Base-by-base conservation (phyloP, 2,329 filamentous ascomycete genomes). In the Alternaria sp. region DNA sequence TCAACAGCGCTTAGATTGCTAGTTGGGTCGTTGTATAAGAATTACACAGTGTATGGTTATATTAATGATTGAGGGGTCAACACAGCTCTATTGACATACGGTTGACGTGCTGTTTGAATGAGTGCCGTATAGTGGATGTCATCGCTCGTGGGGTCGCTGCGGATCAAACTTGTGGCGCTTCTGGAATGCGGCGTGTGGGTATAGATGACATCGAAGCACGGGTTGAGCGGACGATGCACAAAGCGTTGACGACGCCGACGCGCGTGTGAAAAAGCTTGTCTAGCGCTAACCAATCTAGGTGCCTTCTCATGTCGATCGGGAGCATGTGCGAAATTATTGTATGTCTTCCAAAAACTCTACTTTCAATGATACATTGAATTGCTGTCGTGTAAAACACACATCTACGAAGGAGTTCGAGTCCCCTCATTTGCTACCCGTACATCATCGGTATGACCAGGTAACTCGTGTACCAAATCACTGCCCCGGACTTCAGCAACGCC, bases 191-290 rank as follows among this genome's bases (percentile, higher is more conserved):
- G 25, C 26, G 21, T 26, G 14, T n/a, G 20, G 37, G 21, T 10
- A n/a, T 33, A 20, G 11, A 50, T 58, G 55, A 26, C 55, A 49
- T 33, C 11, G 45, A 49, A 12, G 21, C 45, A 15, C 25, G 20
- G 21, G 28, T 25, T 41, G 15, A 25, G n/a, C n/a, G 54, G 54
- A 33, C 18, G 20, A 21, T 45, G 53, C 41, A 55, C 25, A 45
- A 21, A 55, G 37, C 37, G 53, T 28, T 28, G 41, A 30, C 5
- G 12, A 45, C 21, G 41, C 37, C n/a, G 21, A 28, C 41, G 2
- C 25, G 26, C 14, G 21, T 2, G 21, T 26, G 44, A 47, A 56
- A 55, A 56, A 56, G 54, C 54, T 56, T 56, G 54, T 47, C 25
- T 4, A 21, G 6, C 25, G 54, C 54, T 56, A 56, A 26, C 43